A percentile compares a stretch with the other conserved stretches of the same genome.
Evolutionary conservation across 2,329 filamentous ascomycete genomes (phyloP).

Genomic region (Talaromyces sp.): DNA sequence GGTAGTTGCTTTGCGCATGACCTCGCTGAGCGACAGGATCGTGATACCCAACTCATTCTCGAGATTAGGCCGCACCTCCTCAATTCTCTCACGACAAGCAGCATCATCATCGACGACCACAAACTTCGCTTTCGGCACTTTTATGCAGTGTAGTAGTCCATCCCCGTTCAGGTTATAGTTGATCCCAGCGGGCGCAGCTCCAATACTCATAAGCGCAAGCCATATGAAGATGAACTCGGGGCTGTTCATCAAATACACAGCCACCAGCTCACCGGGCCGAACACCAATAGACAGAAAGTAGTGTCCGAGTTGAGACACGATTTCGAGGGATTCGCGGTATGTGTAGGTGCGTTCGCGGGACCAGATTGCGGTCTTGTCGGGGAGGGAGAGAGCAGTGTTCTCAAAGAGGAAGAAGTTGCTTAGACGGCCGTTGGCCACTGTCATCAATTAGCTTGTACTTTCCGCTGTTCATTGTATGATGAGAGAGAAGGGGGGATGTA

Average conservation of each 20-base stretch:
- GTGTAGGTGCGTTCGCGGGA: slow-evolving; percentile 60
- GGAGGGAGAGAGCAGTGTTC: slow-evolving; percentile 51
- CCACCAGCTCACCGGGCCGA: slow-evolving; percentile 58
- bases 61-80: slow-evolving; percentile 48
- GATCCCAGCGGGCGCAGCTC: slow-evolving; percentile 66
- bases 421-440: slow-evolving; percentile 43
- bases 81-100: slow-evolving; percentile 55
- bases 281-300: slow-evolving; percentile 61
- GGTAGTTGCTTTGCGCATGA: slow-evolving; percentile 36
- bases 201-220: slow-evolving; percentile 63
- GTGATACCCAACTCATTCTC: slow-evolving; percentile 58
- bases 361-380: slow-evolving; percentile 63
- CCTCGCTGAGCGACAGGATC: slow-evolving; percentile 47
- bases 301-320: slow-evolving; percentile 59
- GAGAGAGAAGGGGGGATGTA: slow-evolving; percentile 28
- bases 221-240: slow-evolving; percentile 65
- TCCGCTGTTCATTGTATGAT: neutral
- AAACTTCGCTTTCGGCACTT: slow-evolving; percentile 54
- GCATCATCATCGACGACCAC: slow-evolving; percentile 57
- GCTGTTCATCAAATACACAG: slow-evolving; percentile 65
- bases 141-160: slow-evolving; percentile 63
- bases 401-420: slow-evolving; percentile 68
- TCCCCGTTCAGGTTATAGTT: slow-evolving; percentile 66
- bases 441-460: too few relatives aligned
- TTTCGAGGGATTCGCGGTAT: slow-evolving; percentile 55